Percentiles rank a stretch among this genome's conserved stretches.
These are phyloP conservation scores for Globisporangium iwayamae DNA, from an alignment of 352 stramenopile species.

Conservation along the genomic window DNA sequence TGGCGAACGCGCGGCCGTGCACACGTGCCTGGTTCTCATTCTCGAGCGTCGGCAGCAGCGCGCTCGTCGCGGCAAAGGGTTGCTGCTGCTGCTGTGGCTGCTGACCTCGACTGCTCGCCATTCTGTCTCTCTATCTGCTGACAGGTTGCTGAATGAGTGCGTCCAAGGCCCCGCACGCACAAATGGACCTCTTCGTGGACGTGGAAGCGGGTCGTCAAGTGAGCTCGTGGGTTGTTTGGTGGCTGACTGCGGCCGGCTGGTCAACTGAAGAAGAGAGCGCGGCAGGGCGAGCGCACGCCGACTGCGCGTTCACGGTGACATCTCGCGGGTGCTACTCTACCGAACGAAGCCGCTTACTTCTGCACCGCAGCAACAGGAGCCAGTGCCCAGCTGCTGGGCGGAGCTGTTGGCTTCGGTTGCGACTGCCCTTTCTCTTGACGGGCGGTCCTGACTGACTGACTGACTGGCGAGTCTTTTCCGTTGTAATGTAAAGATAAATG, in stretches of 20 bases:
- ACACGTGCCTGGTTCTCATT: conserved; percentile 52
- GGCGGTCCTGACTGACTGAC: too few species aligned
- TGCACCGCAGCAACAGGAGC: not conserved
- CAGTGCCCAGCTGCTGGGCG: not conserved
- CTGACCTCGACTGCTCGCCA: not conserved
- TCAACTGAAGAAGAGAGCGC: too few species aligned
- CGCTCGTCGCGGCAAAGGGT: not conserved
- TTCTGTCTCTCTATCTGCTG: not conserved
- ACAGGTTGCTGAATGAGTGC: too few species aligned
- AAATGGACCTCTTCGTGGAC: too few species aligned
- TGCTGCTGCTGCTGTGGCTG: not conserved
- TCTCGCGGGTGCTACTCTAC: not conserved
- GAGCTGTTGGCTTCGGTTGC: not conserved
- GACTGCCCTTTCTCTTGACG: not conserved
- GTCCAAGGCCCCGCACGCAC: too few species aligned
- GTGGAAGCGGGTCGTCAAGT: too few species aligned
- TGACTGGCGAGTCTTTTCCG: too few species aligned
- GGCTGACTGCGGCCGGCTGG: too few species aligned
- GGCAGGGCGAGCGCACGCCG: too few species aligned
- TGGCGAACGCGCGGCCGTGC: conserved; percentile 49
- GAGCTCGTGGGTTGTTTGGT: too few species aligned
- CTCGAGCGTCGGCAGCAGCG: conserved; percentile 29
- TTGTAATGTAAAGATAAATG: too few species aligned
- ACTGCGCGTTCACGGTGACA: not conserved
- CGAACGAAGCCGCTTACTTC: not conserved